Conservation (phyloP, 2,329 filamentous ascomycete genomes). For the Exophiala sp. region DNA sequence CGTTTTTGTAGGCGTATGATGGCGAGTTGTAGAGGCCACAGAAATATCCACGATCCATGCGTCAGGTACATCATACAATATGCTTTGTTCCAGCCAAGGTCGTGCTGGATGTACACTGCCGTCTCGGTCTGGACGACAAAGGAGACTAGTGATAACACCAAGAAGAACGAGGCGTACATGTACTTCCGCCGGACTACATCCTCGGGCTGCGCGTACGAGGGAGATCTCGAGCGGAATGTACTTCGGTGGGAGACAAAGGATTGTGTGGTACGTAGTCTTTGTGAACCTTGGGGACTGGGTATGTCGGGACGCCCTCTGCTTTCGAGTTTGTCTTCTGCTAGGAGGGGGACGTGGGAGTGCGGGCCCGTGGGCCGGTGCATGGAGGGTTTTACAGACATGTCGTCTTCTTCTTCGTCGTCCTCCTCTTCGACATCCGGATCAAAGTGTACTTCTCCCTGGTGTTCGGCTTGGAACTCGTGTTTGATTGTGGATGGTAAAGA, state of each 20-base stretch:
- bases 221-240: slow-evolving; percentile 73
- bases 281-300: slow-evolving; percentile 25
- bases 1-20: slow-evolving; percentile 77
- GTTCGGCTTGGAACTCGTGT: slow-evolving; percentile 22
- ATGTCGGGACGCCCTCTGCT: slow-evolving; percentile 36
- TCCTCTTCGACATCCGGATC: not conserved
- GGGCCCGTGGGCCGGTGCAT: slow-evolving; percentile 48
- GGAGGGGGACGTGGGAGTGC: slow-evolving; percentile 52
- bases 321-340: slow-evolving; percentile 43
- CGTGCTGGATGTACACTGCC: slow-evolving; percentile 88
- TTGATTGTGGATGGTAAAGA: slow-evolving; percentile 29
- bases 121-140: slow-evolving; percentile 96
- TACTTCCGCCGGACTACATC: slow-evolving; percentile 76
- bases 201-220: slow-evolving; percentile 59
- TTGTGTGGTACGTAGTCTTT: slow-evolving; percentile 32
- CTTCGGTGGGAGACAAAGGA: slow-evolving; percentile 54
- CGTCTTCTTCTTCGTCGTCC: slow-evolving; percentile 39
- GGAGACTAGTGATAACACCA: slow-evolving; percentile 75
- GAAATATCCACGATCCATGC: slow-evolving; percentile 85
- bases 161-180: slow-evolving; percentile 78
- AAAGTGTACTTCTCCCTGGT: slow-evolving; percentile 15
- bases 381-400: slow-evolving; percentile 45
- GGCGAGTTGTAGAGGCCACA: slow-evolving; percentile 82
- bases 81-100: slow-evolving; percentile 93
- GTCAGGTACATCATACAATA: slow-evolving; percentile 98